phyloP scores from a whole-genome alignment of 805 yeast species.

The Alloascoidea hylecoeti region DNA sequence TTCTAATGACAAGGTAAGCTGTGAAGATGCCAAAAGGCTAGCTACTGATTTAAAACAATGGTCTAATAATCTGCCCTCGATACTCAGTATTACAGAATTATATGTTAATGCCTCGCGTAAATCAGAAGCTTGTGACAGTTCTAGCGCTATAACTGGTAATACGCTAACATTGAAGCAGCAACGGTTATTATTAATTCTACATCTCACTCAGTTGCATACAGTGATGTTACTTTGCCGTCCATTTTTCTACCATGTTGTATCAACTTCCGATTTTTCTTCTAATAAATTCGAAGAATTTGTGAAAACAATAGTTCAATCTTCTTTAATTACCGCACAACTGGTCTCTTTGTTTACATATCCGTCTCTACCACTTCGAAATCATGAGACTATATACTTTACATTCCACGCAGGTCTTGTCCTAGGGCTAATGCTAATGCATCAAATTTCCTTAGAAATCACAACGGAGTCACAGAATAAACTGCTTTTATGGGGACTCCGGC shows the following conservation, averaged over 20 bases:
- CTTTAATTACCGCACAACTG: conserved; percentile 20
- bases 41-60: conserved; percentile 22
- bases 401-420: conserved; percentile 23
- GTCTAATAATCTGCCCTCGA: conserved; percentile 19
- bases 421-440: conserved; percentile 18
- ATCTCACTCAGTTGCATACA: conserved; percentile 22
- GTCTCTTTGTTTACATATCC: conserved; percentile 19
- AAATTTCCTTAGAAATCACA: no score
- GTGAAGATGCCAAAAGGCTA: conserved; percentile 18
- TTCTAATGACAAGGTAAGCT: conserved; percentile 17
- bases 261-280: not conserved
- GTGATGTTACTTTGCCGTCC: conserved; percentile 26
- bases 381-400: conserved; percentile 17
- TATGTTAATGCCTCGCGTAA: conserved; percentile 4
- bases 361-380: conserved; percentile 14
- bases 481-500: no score
- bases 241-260: conserved; percentile 21
- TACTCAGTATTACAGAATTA: conserved; percentile 15
- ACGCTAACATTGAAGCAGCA: conserved; percentile 9
- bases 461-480: no score
- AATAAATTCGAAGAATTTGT: conserved; percentile 12
- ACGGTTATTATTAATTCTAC: conserved; percentile 17
- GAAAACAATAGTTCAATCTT: conserved; percentile 22
- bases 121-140: not conserved
- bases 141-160: conserved; percentile 8